Percentiles rank a stretch among this genome's conserved stretches.
Evolutionary conservation across 225 moss, liverwort and hornwort genomes (phyloP).

Genomic region (Neckera pumila): DNA sequence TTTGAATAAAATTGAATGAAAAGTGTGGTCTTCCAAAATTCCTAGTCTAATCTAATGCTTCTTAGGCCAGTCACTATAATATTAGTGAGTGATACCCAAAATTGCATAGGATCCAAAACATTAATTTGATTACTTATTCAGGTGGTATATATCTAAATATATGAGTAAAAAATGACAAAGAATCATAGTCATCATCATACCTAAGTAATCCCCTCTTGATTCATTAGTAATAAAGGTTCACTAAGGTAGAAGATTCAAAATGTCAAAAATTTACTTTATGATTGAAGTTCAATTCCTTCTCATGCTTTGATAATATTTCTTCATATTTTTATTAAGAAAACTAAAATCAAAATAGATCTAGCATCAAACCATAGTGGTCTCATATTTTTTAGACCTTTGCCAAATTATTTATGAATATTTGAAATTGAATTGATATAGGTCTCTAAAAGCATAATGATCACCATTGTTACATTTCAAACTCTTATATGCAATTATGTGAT

Average conservation of each 20-base stretch:
- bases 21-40: not conserved
- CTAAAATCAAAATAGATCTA: not conserved
- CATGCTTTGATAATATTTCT: too few relatives aligned
- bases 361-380: not conserved
- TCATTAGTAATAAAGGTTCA: not conserved
- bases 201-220: not conserved
- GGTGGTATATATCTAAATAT: not conserved
- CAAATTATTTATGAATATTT: not conserved
- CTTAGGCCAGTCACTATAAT: not conserved
- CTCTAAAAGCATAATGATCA: not conserved
- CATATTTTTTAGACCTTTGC: not conserved
- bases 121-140: not conserved
- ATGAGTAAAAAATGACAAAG: not conserved
- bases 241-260: fast-evolving
- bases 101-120: not conserved
- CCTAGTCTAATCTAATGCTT: not conserved
- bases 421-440: not conserved
- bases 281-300: not conserved
- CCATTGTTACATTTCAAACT: not conserved
- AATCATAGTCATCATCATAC: not conserved
- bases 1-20: not conserved
- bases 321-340: not conserved
- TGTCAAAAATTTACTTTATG: not conserved
- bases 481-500: not conserved
- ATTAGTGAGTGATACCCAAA: not conserved